Evolutionary conservation across 768 basidiomycete species (phyloP).

Genomic region (Tephrocybe sp.): DNA sequence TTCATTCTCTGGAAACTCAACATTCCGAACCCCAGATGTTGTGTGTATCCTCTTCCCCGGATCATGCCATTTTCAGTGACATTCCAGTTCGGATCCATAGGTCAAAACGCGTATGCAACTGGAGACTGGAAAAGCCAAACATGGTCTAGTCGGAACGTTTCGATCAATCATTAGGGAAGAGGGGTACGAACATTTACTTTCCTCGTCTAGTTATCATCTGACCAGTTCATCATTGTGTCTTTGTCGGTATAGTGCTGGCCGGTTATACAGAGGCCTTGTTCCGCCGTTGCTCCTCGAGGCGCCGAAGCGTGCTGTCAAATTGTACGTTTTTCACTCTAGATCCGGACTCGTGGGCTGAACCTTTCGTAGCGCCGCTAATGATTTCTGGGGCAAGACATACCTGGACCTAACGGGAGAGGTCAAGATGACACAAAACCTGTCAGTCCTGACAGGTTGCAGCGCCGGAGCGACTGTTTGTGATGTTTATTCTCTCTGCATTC

Average conservation of each 20-base stretch:
- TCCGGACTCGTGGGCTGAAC: constrained; percentile 5
- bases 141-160: constrained; percentile 84
- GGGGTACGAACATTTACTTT: constrained; percentile 58
- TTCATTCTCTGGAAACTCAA: neutral
- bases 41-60: constrained; percentile 45
- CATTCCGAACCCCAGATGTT: constrained; percentile 60
- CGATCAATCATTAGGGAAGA: constrained; percentile 82
- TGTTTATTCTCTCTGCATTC: neutral
- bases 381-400: constrained; percentile 93
- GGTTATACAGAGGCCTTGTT: constrained; percentile 94
- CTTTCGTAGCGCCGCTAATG: constrained; percentile 71
- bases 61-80: constrained; percentile 10
- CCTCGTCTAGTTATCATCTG: constrained; percentile 13
- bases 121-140: constrained; percentile 75
- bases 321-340: constrained; percentile 44
- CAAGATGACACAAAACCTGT: constrained; percentile 89
- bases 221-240: constrained; percentile 3
- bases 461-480: constrained; percentile 81
- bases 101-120: constrained; percentile 99
- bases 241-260: constrained; percentile 61
- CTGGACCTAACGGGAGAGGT: constrained; percentile 58
- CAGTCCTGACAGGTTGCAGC: constrained; percentile 86
- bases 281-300: constrained; percentile 95
- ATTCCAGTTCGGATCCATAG: constrained; percentile 34
- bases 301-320: constrained; percentile 97